Base-by-base conservation (phyloP, 78 protist species). In the Dictyostelium capitatum region DNA sequence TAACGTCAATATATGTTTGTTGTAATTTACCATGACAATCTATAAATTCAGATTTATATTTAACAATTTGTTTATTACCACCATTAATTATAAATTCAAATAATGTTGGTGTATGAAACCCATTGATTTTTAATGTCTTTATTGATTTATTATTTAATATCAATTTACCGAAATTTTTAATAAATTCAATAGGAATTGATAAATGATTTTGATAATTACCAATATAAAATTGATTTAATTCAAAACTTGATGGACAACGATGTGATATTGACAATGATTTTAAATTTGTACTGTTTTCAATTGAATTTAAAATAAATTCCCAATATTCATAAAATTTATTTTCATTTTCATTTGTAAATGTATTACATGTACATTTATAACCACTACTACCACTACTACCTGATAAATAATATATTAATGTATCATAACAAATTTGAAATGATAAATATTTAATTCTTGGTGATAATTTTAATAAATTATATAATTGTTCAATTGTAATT, bases 361-460 rank as follows among this genome's bases (percentile, higher is more conserved):
- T 65, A 65, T 65, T 65, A 15, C 74, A 65, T 30, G 43, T 14
- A 30, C 69, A 59, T 65, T 30, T 20, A 9, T 4, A 7, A n/a
- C n/a, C n/a, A n/a, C 8, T 59, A 59, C 23, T 59, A 23, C 10
- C 23, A 59, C 10, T 23, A 59, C n/a, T 56, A 56, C 43, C 74
- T 12, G 46, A 28, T 23, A 65, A 30, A 65, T 65, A 65, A 65
- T 65, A 65, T 23, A 65, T 65, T 65, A 65, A 65, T 65, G 74
- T 65, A 30, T 65, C 74, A 15, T 23, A 65, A 65, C 74, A 65
- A 28, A 65, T 65, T 65, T 65, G 74, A 30, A 65, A 65, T 65
- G 74, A 65, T 65, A 65, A 65, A 65, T 65, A 28, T 65, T 65
- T 65, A 30, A 65, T 65, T 14, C 28, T 65, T 65, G 74, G 74